Evolutionary conservation across 306 rosid species (phyloP).

Genomic region (Gynostemma pentaphyllum): DNA sequence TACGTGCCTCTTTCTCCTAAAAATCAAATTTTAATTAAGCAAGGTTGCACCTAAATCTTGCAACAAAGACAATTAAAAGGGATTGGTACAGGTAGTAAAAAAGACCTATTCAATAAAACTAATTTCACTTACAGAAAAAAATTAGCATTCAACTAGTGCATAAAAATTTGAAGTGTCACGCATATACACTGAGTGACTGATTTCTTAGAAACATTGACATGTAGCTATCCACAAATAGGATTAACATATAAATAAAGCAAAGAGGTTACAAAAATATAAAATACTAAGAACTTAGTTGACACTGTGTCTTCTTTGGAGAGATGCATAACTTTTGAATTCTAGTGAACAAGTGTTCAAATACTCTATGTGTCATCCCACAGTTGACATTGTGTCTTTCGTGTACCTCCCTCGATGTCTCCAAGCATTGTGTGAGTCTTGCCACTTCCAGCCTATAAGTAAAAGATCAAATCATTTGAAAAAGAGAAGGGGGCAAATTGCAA

Average conservation of each 20-base stretch:
- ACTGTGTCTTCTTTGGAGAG: no score
- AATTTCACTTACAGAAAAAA: neutral
- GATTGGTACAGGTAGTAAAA: neutral
- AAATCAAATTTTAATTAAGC: neutral
- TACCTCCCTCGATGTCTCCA: slow-evolving; percentile 94
- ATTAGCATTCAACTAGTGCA: no score
- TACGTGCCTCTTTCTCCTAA: slow-evolving; percentile 84
- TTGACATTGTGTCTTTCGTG: slow-evolving; percentile 93
- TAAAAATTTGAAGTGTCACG: no score
- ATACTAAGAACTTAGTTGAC: no score
- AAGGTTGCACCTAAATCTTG: neutral
- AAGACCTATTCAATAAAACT: neutral
- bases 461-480: neutral
- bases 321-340: slow-evolving; percentile 80
- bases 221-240: no score
- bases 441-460: slow-evolving; percentile 85
- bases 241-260: no score
- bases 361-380: slow-evolving; percentile 98
- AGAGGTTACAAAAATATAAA: no score
- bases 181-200: no score
- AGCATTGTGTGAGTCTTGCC: slow-evolving; percentile 99
- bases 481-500: neutral
- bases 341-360: slow-evolving; percentile 78
- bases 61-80: neutral
- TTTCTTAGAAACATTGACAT: no score